A percentile compares a stretch with the other conserved stretches of the same genome.
Evolutionary conservation across 2,329 filamentous ascomycete species (phyloP).

Genomic region (Claviceps africana): DNA sequence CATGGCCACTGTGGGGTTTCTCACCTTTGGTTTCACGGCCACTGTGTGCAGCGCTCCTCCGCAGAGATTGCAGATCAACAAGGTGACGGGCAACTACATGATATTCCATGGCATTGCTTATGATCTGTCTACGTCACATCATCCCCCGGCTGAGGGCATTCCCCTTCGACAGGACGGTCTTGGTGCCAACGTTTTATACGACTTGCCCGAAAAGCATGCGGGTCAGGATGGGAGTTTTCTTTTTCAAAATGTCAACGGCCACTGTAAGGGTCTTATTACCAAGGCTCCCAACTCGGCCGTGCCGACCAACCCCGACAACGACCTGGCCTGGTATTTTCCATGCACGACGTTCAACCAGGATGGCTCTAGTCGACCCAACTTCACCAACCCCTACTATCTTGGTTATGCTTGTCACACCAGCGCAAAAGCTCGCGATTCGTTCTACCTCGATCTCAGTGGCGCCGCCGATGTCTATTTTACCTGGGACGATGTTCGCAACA

Average conservation of each 20-base stretch:
- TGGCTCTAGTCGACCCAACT: constrained; percentile 66
- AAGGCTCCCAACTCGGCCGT: constrained; percentile 57
- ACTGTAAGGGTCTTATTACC: constrained; percentile 84
- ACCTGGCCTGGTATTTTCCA: constrained; percentile 94
- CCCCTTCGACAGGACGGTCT: constrained; percentile 32
- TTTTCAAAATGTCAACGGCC: constrained; percentile 96
- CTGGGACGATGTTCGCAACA: constrained; percentile 88
- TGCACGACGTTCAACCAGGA: constrained; percentile 89
- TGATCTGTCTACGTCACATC: constrained; percentile 60
- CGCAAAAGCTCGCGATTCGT: constrained; percentile 49
- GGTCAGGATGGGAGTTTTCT: constrained; percentile 93
- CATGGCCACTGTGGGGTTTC: constrained; percentile 78
- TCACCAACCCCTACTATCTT: constrained; percentile 58
- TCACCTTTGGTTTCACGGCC: constrained; percentile 92
- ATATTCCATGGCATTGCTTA: constrained; percentile 93
- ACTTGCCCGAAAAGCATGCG: constrained; percentile 65
- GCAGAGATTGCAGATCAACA: constrained; percentile 64
- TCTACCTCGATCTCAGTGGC: constrained; percentile 54
- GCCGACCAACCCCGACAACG: constrained; percentile 54
- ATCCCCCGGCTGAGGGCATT: constrained; percentile 71
- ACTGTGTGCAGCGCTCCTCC: constrained; percentile 67
- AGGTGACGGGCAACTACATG: constrained; percentile 74
- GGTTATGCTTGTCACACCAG: constrained; percentile 87
- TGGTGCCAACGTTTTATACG: constrained; percentile 70
- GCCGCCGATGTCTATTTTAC: constrained; percentile 88